Evolutionary conservation across 2,329 filamentous ascomycete species (phyloP), one percentile per base, ranked within the genome.

Genomic region (Venturia effusa): DNA sequence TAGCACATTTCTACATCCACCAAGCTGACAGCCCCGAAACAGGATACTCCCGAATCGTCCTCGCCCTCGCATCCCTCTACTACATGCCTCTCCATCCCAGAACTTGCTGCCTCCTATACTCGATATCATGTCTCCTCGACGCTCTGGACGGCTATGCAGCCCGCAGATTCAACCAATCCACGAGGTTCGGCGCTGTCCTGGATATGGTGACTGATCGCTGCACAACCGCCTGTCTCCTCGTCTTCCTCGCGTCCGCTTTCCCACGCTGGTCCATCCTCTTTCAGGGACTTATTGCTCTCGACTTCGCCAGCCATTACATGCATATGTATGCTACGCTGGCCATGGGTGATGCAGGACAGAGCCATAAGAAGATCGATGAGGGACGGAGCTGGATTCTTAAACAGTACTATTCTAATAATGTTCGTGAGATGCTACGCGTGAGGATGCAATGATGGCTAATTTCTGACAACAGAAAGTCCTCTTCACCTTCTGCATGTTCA

Each of bases 131-230:
- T 75, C 84, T 97, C 55, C 88, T 99, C 68, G 94, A 99, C 74
- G 94, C 93, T 57, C 84, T 97, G 67, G 94, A 99, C 74, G 94
- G 94, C 70, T 88, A 92, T 70, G 92, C 92, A n/a, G 94, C 94
- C 65, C 87, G 90, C 59, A 80, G 84, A 71, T 88, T 93, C 74
- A 85, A 96, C 71, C 94, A 99, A 77, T 93, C 90, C 43, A 97
- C 94, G 63, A 89, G 89, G 68, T 99, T 99, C 75, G 94, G 94
- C 67, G 94, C 93, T 39, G 93, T 99, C 40, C 83, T 99, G 67
- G 94, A 99, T 79, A 99, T 99, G 94, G 93, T 99, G 66, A 99
- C 94, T 22, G 94, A 99, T 77, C 88, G 94, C 66, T 97, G 94
- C 81, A 97, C 93, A 37, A 99, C 94, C 3, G 87, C 93, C 2